phyloP scores from a whole-genome alignment of 768 basidiomycete genomes.

The Termitomyces heimii region DNA sequence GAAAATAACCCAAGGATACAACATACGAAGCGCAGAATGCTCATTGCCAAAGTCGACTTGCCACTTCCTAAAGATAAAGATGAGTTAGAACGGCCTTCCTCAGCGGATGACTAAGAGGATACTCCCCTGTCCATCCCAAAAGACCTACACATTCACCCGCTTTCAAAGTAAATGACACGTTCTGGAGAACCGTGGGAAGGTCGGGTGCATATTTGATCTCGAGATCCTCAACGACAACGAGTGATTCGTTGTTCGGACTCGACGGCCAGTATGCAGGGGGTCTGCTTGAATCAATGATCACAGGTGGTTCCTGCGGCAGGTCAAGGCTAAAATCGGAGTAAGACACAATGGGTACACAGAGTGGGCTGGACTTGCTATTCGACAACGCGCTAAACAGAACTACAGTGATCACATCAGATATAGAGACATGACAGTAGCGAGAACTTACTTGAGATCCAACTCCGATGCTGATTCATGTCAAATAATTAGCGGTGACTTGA shows the following conservation, averaged over 20 bases:
- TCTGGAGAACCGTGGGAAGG: conserved; percentile 78
- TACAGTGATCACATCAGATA: conserved; percentile 19
- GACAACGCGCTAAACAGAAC: conserved; percentile 85
- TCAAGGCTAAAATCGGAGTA: no score
- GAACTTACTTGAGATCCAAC: conserved; percentile 65
- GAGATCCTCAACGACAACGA: conserved; percentile 70
- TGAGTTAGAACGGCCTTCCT: neutral
- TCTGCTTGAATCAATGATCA: no score
- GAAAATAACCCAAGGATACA: no score
- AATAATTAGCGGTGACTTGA: neutral
- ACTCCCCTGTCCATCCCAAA: conserved; percentile 75
- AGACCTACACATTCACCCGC: conserved; percentile 74
- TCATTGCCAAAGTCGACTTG: no score
- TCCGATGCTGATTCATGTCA: conserved; percentile 54
- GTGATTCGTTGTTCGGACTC: conserved; percentile 41
- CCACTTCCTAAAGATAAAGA: no score
- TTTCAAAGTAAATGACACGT: conserved; percentile 56
- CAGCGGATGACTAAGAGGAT: no score
- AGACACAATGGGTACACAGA: no score
- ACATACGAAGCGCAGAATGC: no score
- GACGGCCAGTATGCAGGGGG: no score
- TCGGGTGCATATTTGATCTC: conserved; percentile 82
- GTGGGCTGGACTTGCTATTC: no score
- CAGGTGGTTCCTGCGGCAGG: no score
- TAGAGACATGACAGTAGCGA: neutral